Conservation (phyloP, 1,139 yeast genomes). For the Yamadazyma blattariae region DNA sequence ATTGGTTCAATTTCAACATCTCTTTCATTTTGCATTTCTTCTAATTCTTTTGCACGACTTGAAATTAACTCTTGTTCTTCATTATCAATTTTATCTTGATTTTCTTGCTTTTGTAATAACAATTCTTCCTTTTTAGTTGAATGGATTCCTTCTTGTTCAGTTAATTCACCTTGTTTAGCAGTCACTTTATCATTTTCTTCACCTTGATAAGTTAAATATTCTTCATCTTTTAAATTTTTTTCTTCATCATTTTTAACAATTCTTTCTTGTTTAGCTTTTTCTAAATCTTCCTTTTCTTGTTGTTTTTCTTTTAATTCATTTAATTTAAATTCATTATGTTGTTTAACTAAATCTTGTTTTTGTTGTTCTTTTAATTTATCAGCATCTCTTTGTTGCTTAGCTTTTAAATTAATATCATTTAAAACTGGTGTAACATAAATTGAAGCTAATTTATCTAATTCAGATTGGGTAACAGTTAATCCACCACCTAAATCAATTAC, state of each 20-base stretch:
- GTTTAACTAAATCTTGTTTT: conserved; percentile 31
- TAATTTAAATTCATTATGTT: conserved; percentile 48
- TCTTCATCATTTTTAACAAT: conserved; percentile 36
- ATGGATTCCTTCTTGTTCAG: conserved; percentile 29
- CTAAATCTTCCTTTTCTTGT: conserved; percentile 38
- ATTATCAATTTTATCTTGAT: conserved; percentile 38
- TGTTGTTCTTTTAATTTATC: conserved; percentile 42
- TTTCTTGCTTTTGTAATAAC: conserved; percentile 36
- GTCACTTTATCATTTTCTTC: conserved; percentile 38
- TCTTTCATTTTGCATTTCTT: conserved; percentile 43
- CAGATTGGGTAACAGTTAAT: conserved; percentile 68
- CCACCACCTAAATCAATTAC: conserved; percentile 89
- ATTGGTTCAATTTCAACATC: conserved; percentile 42
- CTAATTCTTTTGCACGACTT: conserved; percentile 43
- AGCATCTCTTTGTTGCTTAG: conserved; percentile 64
- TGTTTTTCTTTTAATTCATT: conserved; percentile 50
- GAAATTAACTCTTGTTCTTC: conserved; percentile 42
- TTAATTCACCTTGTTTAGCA: conserved; percentile 33
- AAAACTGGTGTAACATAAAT: conserved; percentile 84
- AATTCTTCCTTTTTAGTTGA: conserved; percentile 39
- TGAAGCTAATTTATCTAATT: conserved; percentile 80
- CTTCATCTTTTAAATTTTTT: conserved; percentile 39
- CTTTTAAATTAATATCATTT: conserved; percentile 68
- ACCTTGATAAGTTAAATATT: conserved; percentile 28
- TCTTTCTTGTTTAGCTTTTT: conserved; percentile 38